These are phyloP conservation scores for Coccinonectria pachysandricola DNA, from an alignment of 2,329 filamentous ascomycete species.

Conservation along the genomic window DNA sequence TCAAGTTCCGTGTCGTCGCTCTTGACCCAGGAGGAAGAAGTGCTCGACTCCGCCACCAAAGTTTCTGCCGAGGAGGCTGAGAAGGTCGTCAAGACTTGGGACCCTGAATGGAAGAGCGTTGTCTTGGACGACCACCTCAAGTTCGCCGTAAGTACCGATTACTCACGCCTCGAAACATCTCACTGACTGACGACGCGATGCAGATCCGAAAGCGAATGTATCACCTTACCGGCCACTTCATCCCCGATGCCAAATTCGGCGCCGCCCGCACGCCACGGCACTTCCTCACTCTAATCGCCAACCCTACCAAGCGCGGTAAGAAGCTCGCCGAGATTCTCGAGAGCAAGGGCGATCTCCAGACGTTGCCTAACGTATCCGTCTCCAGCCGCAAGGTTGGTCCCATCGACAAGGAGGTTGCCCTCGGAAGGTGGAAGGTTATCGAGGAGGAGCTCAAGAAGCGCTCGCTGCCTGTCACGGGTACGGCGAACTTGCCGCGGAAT, in stretches of 20 bases:
- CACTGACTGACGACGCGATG: too few relatives aligned
- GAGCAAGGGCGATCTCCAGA: conserved; percentile 31
- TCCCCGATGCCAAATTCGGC: conserved; percentile 60
- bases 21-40: conserved; percentile 21
- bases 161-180: not conserved
- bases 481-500: conserved; percentile 27
- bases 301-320: conserved; percentile 43
- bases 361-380: conserved; percentile 61
- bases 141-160: conserved; percentile 54
- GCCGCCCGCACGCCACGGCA: conserved; percentile 42
- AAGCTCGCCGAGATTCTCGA: conserved; percentile 55
- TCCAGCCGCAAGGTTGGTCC: conserved; percentile 54
- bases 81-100: conserved; percentile 35
- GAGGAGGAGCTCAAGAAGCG: conserved; percentile 56
- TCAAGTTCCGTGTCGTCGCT: conserved; percentile 22
- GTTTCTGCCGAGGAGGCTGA: conserved; percentile 30
- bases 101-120: conserved; percentile 46
- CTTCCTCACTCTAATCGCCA: conserved; percentile 43
- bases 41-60: conserved; percentile 14
- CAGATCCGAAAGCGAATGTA: conserved; percentile 73
- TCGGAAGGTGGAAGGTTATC: conserved; percentile 74
- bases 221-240: conserved; percentile 67
- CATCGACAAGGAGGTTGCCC: conserved; percentile 58
- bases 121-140: conserved; percentile 52
- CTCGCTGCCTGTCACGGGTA: conserved; percentile 47